Conservation (phyloP, 768 basidiomycete genomes). For the Lactifluus volemus region DNA sequence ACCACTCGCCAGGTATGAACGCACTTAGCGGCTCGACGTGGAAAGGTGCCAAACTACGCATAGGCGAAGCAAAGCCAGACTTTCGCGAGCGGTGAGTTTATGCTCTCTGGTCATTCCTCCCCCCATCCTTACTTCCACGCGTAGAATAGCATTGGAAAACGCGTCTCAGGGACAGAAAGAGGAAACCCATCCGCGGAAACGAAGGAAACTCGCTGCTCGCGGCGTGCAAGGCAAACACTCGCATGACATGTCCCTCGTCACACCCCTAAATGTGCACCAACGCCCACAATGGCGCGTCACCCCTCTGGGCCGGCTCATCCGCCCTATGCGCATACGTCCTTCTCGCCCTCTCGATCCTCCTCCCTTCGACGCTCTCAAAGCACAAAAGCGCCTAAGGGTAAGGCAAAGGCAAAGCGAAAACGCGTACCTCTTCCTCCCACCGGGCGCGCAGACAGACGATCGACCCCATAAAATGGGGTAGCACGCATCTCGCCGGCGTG, state of each 20-base stretch:
- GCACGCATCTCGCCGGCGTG: slow-evolving; percentile 58
- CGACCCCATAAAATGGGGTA: slow-evolving; percentile 65
- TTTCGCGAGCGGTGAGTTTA: slow-evolving; percentile 48
- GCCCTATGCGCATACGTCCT: slow-evolving; percentile 66
- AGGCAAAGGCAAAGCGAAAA: slow-evolving; percentile 32
- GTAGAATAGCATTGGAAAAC: slow-evolving; percentile 32
- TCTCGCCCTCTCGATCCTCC: slow-evolving; percentile 39
- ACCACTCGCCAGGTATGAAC: slow-evolving; percentile 47
- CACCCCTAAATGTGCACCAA: slow-evolving; percentile 43
- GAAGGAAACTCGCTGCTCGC: slow-evolving; percentile 28
- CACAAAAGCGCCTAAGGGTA: slow-evolving; percentile 20
- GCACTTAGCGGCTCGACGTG: slow-evolving; percentile 72
- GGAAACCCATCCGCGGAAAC: slow-evolving; percentile 37
- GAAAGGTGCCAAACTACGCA: slow-evolving; percentile 79
- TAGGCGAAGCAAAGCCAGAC: slow-evolving; percentile 79
- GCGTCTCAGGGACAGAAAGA: slow-evolving; percentile 20
- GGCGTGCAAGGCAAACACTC: slow-evolving; percentile 38
- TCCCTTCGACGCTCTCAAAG: slow-evolving; percentile 8
- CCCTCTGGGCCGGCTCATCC: slow-evolving; percentile 52
- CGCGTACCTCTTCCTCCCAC: slow-evolving; percentile 38
- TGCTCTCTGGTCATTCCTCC: not conserved
- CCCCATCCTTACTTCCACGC: not conserved
- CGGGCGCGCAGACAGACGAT: slow-evolving; percentile 59
- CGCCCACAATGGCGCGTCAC: slow-evolving; percentile 65
- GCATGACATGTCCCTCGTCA: slow-evolving; percentile 55